phyloP scores from a whole-genome alignment of 345 rosid species.

The Citrus sinensis region DVS_A1.0 CM039164.1:1252501-1253000 shows the following conservation, averaged over 20 bases:
- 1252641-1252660: conserved; percentile 27
- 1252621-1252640: conserved; percentile 27
- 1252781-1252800: conserved; percentile 9
- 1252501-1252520: conserved; percentile 50
- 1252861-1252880: conserved; percentile 35
- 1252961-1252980: conserved; percentile 30
- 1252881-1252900: conserved; percentile 60
- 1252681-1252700: conserved; percentile 21
- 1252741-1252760: conserved; percentile 19
- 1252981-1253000: conserved; percentile 19
- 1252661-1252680: conserved; percentile 31
- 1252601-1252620: conserved; percentile 28
- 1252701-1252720: conserved; percentile 28
- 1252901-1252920: conserved; percentile 55
- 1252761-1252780: conserved; percentile 7
- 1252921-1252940: conserved; percentile 45
- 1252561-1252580: conserved; percentile 29
- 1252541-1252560: conserved; percentile 44
- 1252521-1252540: conserved; percentile 59
- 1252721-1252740: conserved; percentile 46
- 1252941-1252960: conserved; percentile 28
- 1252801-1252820: conserved; percentile 49
- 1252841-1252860: conserved; percentile 37
- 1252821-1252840: conserved; percentile 57
- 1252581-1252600: conserved; percentile 30